These are phyloP conservation scores for Ophiostoma sp. DNA, from an alignment of 2,329 filamentous ascomycete genomes.

Conservation along the genomic window DNA sequence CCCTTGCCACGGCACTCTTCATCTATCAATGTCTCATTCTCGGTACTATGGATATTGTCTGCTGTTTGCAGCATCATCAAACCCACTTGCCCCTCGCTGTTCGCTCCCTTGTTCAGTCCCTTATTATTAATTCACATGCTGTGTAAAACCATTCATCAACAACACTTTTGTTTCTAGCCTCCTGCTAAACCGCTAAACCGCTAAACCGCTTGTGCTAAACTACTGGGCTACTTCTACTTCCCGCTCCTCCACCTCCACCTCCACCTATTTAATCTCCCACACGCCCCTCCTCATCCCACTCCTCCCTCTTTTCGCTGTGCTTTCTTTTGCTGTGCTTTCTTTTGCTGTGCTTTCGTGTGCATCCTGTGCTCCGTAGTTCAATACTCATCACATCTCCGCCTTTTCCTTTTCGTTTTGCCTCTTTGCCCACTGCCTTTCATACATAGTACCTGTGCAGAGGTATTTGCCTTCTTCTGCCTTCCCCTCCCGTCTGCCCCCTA, in stretches of 20 bases:
- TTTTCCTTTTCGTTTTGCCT: background rate
- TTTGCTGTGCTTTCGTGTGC: background rate
- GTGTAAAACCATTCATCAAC: constrained; percentile 3
- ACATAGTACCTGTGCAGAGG: no score
- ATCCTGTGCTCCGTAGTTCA: background rate
- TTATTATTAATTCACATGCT: background rate
- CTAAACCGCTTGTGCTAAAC: no score
- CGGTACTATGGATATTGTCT: background rate
- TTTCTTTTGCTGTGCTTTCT: background rate
- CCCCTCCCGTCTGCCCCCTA: background rate
- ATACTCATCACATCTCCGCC: constrained; percentile 6
- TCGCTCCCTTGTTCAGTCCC: background rate
- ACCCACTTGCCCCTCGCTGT: background rate
- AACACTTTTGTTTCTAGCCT: constrained; percentile 9
- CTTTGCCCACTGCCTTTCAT: background rate
- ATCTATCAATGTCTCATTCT: background rate
- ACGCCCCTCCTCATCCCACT: constrained; percentile 4
- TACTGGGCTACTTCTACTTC: background rate
- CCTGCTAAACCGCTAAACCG: background rate
- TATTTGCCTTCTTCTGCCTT: background rate
- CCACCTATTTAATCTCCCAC: constrained; percentile 7
- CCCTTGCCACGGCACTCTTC: background rate
- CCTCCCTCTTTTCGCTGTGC: background rate
- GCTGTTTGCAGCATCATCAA: constrained; percentile 1
- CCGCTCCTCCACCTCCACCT: background rate